These are phyloP conservation scores for Aureobasidium pullulans DNA, from an alignment of 2,329 filamentous ascomycete species.

Conservation along the genomic window DNA sequence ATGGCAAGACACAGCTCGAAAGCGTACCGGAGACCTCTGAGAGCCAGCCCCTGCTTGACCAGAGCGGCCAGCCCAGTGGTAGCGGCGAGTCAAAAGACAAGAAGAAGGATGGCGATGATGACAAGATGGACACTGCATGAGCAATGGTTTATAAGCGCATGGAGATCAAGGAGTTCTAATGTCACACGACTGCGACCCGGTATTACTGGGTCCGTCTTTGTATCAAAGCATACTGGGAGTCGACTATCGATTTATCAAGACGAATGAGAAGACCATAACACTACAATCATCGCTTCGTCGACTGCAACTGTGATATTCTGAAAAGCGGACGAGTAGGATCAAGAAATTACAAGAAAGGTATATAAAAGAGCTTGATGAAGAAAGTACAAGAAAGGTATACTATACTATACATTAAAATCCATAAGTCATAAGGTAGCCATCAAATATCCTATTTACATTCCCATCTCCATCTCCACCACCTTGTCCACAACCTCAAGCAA, in stretches of 20 bases:
- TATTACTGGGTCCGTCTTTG: neutral
- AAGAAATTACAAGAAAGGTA: neutral
- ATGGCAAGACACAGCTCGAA: constrained; percentile 69
- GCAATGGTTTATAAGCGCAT: neutral
- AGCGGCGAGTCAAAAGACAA: constrained; percentile 46
- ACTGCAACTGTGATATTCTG: too few relatives aligned
- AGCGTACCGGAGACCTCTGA: constrained; percentile 66
- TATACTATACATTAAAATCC: neutral
- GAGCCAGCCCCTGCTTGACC: constrained; percentile 54
- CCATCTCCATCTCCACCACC: too few relatives aligned
- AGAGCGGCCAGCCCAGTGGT: constrained; percentile 58
- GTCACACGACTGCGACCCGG: neutral
- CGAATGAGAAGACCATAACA: neutral
- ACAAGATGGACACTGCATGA: constrained; percentile 88
- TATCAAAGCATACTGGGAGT: neutral
- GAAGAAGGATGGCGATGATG: constrained; percentile 46
- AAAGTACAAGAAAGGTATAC: neutral
- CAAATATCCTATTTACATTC: too few relatives aligned
- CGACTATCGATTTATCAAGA: neutral
- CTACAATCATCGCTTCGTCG: neutral
- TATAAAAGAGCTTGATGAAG: too few relatives aligned
- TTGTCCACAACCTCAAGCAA: too few relatives aligned
- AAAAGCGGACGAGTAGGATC: neutral
- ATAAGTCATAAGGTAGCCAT: neutral
- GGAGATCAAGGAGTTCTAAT: constrained; percentile 10